Conservation (phyloP, 2,329 filamentous ascomycete genomes). For the Shiraia bambusicola region DNA sequence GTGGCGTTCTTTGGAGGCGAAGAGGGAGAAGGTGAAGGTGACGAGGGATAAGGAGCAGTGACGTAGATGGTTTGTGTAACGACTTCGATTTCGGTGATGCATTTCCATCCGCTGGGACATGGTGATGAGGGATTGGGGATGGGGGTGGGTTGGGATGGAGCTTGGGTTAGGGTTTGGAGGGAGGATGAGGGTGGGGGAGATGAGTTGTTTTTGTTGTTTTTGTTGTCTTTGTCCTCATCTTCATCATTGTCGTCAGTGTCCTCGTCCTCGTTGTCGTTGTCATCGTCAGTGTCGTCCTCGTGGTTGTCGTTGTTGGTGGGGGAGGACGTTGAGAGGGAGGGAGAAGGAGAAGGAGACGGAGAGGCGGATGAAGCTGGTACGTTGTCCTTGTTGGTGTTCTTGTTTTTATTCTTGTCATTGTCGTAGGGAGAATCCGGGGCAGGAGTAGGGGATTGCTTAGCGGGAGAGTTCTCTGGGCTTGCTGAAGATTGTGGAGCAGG, state of each 20-base stretch:
- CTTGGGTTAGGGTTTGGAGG: constrained; percentile 13
- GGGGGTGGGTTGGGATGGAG: constrained; percentile 22
- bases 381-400: constrained; percentile 1
- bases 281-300: too few relatives aligned
- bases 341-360: constrained; percentile 13
- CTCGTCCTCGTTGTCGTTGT: too few relatives aligned
- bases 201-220: constrained; percentile 4
- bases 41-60: constrained; percentile 25
- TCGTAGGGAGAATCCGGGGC: neutral
- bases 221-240: constrained; percentile 4
- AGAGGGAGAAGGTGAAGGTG: too few relatives aligned
- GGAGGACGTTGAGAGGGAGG: constrained; percentile 19
- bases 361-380: neutral
- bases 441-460: constrained; percentile 3
- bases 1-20: too few relatives aligned
- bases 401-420: neutral
- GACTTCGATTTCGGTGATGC: constrained; percentile 26
- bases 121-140: constrained; percentile 11
- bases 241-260: neutral
- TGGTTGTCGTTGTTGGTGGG: constrained; percentile 12
- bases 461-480: constrained; percentile 8
- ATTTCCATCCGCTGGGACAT: constrained; percentile 25
- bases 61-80: constrained; percentile 32
- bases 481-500: constrained; percentile 4
- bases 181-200: constrained; percentile 3